These are phyloP conservation scores for Candida insectorum DNA, from an alignment of 805 yeast species.

Conservation along the genomic window DNA sequence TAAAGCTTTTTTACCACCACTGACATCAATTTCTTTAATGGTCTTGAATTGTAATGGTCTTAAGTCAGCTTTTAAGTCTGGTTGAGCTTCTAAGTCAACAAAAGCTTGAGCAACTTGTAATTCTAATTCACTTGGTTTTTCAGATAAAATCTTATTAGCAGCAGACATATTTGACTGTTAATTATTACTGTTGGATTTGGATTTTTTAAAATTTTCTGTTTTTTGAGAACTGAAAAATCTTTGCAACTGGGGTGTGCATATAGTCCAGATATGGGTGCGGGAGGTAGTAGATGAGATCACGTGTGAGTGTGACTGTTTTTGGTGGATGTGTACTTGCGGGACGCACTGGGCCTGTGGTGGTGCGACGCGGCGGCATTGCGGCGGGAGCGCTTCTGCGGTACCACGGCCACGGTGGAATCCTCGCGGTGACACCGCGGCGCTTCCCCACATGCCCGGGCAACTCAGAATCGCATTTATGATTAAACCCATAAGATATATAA, in stretches of 20 bases:
- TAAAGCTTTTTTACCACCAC: constrained; percentile 98
- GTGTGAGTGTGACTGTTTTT: not conserved
- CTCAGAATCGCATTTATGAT: not conserved
- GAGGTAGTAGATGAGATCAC: not conserved
- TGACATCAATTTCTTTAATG: constrained; percentile 95
- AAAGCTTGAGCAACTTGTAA: constrained; percentile 99
- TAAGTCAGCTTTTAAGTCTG: constrained; percentile 96
- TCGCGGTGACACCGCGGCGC: no score
- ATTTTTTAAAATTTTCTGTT: constrained; percentile 3
- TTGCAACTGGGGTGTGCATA: not conserved
- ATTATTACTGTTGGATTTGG: constrained; percentile 1
- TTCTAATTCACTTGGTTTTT: constrained; percentile 97
- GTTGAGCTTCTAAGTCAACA: constrained; percentile 91
- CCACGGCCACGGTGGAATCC: no score
- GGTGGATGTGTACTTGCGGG: no score
- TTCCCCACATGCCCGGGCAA: not conserved
- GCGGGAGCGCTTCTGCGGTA: no score
- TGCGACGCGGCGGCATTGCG: no score
- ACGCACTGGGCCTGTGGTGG: no score
- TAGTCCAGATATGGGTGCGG: no score
- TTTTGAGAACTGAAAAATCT: not conserved
- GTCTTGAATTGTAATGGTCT: constrained; percentile 98
- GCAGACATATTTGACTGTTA: constrained; percentile 72
- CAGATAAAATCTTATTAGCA: constrained; percentile 90
- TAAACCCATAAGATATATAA: not conserved